Percentiles rank a stretch among this genome's conserved stretches.
Evolutionary conservation across 306 rosid genomes (phyloP).

Genomic region (Dalbergia cochinchinensis): DNA sequence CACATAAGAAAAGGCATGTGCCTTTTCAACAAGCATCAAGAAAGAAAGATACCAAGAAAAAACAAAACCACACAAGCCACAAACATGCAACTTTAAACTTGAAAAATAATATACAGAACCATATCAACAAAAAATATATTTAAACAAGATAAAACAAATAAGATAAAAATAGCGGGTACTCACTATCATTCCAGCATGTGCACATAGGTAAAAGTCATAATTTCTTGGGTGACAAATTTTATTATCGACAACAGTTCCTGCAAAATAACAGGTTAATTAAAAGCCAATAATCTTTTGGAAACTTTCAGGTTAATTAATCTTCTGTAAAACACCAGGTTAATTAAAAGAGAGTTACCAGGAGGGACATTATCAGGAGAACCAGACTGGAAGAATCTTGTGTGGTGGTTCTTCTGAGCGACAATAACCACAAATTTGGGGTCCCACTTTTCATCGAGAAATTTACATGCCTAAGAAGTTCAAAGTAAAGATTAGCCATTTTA

Average conservation of each 20-base stretch:
- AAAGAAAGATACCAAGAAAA: not conserved
- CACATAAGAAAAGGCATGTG: no score
- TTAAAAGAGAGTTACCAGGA: conserved; percentile 59
- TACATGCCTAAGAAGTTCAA: conserved; percentile 71
- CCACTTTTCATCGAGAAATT: conserved; percentile 93
- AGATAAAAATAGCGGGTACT: conserved; percentile 38
- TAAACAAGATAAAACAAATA: not conserved
- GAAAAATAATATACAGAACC: not conserved
- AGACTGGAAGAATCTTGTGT: conserved; percentile 88
- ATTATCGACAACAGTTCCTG: conserved; percentile 91
- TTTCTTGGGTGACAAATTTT: conserved; percentile 90
- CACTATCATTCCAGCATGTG: conserved; percentile 98
- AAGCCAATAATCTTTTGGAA: not conserved
- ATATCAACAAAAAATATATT: not conserved
- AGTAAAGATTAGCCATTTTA: conserved; percentile 28
- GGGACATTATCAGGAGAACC: conserved; percentile 89
- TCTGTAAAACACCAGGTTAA: conserved; percentile 50
- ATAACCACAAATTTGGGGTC: conserved; percentile 90
- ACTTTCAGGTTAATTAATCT: not conserved
- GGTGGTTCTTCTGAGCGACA: conserved; percentile 95
- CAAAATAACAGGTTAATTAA: conserved; percentile 3
- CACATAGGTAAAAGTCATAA: conserved; percentile 95
- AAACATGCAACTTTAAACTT: not conserved
- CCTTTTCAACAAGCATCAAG: not conserved
- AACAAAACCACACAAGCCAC: conserved; percentile 1